Evolutionary conservation across 2,329 filamentous ascomycete species (phyloP).

Genomic region (Xylariaceae sp.): DNA sequence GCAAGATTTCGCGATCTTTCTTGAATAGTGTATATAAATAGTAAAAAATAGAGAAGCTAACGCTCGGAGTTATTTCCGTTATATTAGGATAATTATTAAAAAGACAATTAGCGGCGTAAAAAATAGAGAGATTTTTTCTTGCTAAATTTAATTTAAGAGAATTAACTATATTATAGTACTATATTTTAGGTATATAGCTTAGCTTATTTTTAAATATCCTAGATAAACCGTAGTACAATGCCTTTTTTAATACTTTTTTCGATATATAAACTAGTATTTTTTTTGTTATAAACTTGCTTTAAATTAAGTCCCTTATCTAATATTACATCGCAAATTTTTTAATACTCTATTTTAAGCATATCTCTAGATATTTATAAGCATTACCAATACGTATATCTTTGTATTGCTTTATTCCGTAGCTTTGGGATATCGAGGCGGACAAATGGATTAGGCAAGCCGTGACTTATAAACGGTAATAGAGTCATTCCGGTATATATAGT

Average conservation of each 20-base stretch:
- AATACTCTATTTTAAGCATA: too few species aligned
- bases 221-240: conserved; percentile 27
- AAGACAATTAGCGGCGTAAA: not conserved
- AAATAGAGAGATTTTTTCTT: too few species aligned
- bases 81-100: conserved; percentile 18
- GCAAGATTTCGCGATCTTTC: conserved; percentile 22
- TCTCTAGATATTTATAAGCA: too few species aligned
- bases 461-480: too few species aligned
- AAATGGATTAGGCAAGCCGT: too few species aligned
- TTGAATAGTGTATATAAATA: conserved; percentile 23
- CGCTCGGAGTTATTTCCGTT: conserved; percentile 22
- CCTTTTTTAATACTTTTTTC: conserved; percentile 28
- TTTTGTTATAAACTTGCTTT: conserved; percentile 28
- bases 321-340: too few species aligned
- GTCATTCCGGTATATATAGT: too few species aligned
- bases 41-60: conserved; percentile 18
- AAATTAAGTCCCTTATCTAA: conserved; percentile 13
- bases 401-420: too few species aligned
- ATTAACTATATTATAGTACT: not conserved
- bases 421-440: too few species aligned
- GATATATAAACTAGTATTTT: conserved; percentile 30
- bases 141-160: too few species aligned
- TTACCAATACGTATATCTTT: too few species aligned
- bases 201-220: conserved; percentile 27
- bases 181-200: conserved; percentile 12